A percentile compares a stretch with the other conserved stretches of the same genome.
phyloP scores from a whole-genome alignment of 108 stramenopile genomes.

The Cyclostephanos tholiformis region DNA sequence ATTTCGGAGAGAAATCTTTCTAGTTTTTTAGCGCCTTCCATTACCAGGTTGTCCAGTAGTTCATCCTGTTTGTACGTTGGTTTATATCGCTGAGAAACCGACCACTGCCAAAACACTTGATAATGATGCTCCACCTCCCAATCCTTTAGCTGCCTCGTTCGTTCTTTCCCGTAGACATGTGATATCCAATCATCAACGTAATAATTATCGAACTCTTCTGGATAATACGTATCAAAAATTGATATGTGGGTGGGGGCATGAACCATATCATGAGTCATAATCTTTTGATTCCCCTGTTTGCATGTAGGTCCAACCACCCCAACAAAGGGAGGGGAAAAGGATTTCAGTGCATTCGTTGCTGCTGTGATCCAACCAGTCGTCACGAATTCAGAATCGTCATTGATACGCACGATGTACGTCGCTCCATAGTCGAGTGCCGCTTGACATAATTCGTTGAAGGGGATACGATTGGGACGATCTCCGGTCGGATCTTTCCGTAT shows the following conservation, averaged over 20 bases:
- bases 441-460: conserved; percentile 55
- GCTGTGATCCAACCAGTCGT: conserved; percentile 43
- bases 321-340: conserved; percentile 42
- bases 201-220: conserved; percentile 57
- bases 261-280: conserved; percentile 63
- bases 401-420: conserved; percentile 57
- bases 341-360: conserved; percentile 29
- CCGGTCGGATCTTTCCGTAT: conserved; percentile 25
- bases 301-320: conserved; percentile 65
- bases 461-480: conserved; percentile 35
- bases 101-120: conserved; percentile 20
- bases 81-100: not conserved
- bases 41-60: not conserved
- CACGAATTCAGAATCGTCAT: conserved; percentile 60
- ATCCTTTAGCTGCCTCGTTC: conserved; percentile 53
- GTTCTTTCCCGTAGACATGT: conserved; percentile 52
- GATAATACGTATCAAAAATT: conserved; percentile 67
- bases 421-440: conserved; percentile 49
- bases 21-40: conserved; percentile 3
- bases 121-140: conserved; percentile 68
- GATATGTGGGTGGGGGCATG: conserved; percentile 55
- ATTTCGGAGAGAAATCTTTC: not conserved
- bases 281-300: conserved; percentile 36
- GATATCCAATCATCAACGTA: conserved; percentile 71
- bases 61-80: conserved; percentile 1